Base-by-base conservation (phyloP, 2,329 filamentous ascomycete species). In the Paecilomyces fulvus region DNA sequence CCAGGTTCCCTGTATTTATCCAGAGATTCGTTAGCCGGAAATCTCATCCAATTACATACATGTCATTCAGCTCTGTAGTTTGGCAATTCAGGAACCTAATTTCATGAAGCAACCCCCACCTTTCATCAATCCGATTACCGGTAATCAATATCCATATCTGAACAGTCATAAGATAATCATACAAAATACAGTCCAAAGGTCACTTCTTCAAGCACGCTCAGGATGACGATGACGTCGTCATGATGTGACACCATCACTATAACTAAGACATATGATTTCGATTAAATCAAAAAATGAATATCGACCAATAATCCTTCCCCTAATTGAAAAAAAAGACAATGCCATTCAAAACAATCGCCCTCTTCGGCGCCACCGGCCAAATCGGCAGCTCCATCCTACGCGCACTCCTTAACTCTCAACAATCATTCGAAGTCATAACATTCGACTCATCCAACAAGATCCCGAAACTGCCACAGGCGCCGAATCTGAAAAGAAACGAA, bases 311-410 rank as follows among this genome's bases (percentile, higher is more conserved):
- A 33, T 37, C n/a, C 12, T 25, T n/a, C n/a, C 46, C 23, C 21
- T 7, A 25, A 9, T 2, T 14, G 7, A n/a, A 49, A 28, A 3
- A 12, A 23, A 23, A 11, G 31, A 23, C 20, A 49, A 49, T 49
- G 48, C 4, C 48, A 23, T 49, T 49, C 21, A 30, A 51, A n/a
- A 56, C 28, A 25, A 43, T 57, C 53, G 53, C 58, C 11, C 55
- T 60, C 43, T 56, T 59, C 14, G 57, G 57, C 10, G 50, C 57
- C 33, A 59, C 51, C 20, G 57, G 59, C 51, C 55, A 59, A 54
- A 56, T 58, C 17, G 59, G 59, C 55, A 52, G 23, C n/a, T 49
- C 52, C 10, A 59, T 60, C 43, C 52, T 60, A 25, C 51, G 17
- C 3, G 51, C 53, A 3, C 55, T 59, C 25, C 25, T 56, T 12